Conservation (phyloP, 2,329 filamentous ascomycete genomes). For the Phoma sp. region DNA sequence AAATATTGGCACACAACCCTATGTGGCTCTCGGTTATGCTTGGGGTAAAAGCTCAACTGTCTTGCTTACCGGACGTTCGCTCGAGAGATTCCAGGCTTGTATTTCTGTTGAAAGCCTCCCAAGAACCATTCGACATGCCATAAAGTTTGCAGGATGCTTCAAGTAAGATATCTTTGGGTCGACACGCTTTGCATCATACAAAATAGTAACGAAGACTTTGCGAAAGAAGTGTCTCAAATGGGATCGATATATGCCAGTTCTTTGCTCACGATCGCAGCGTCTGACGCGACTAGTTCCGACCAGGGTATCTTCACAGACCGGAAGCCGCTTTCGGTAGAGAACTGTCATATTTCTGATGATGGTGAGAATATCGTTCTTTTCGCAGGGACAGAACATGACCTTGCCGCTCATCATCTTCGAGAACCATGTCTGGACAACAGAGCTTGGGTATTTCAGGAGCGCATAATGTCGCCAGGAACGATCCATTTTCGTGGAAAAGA, state of each 20-base stretch:
- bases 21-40: no score
- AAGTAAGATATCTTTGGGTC: neutral
- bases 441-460: constrained; percentile 1
- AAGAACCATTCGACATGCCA: no score
- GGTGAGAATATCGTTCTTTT: neutral
- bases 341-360: neutral
- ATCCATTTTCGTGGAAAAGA: neutral
- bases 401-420: neutral
- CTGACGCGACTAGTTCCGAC: neutral
- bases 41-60: no score
- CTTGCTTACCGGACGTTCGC: no score
- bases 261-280: neutral
- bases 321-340: neutral
- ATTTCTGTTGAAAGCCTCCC: no score
- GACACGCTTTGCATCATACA: neutral
- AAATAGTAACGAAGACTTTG: neutral
- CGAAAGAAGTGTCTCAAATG: neutral
- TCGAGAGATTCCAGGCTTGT: no score
- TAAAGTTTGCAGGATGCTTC: no score
- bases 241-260: neutral
- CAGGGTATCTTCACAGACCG: neutral
- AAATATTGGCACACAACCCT: no score
- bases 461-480: neutral
- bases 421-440: neutral
- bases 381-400: neutral